phyloP scores from a whole-genome alignment of 2,329 filamentous ascomycete genomes.

The Xylariaceae sp. region DNA sequence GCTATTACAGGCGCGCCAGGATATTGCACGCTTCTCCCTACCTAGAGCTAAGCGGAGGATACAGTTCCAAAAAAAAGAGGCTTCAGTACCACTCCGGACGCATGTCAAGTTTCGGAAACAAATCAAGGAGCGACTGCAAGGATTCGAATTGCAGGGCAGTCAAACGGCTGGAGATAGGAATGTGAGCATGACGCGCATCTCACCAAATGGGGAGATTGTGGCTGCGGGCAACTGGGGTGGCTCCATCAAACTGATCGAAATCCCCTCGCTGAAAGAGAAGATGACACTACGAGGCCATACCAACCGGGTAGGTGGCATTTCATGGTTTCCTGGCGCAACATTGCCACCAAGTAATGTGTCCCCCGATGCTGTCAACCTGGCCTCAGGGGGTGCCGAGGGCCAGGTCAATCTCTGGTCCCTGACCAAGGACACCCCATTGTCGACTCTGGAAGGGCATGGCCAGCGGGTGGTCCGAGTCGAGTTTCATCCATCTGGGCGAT shows the following conservation, averaged over 20 bases:
- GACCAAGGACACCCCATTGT: slow-evolving; percentile 77
- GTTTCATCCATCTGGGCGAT: slow-evolving; percentile 88
- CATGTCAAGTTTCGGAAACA: slow-evolving; percentile 91
- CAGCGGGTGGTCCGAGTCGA: slow-evolving; percentile 88
- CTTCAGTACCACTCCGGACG: slow-evolving; percentile 78
- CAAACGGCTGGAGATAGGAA: slow-evolving; percentile 90
- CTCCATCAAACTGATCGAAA: slow-evolving; percentile 78
- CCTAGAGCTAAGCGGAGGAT: slow-evolving; percentile 76
- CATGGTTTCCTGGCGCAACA: slow-evolving; percentile 85
- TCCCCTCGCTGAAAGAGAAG: slow-evolving; percentile 78
- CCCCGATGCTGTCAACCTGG: slow-evolving; percentile 73
- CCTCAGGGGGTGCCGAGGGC: slow-evolving; percentile 85
- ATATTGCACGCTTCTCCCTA: slow-evolving; percentile 80
- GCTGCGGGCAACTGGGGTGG: slow-evolving; percentile 94
- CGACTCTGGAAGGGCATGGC: slow-evolving; percentile 78
- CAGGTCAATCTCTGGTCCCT: slow-evolving; percentile 89
- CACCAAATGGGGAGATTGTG: slow-evolving; percentile 77
- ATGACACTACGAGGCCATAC: slow-evolving; percentile 77
- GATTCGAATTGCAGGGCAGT: slow-evolving; percentile 87
- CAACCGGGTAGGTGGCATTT: slow-evolving; percentile 83
- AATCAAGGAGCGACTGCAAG: slow-evolving; percentile 77
- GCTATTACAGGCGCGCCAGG: slow-evolving; percentile 71
- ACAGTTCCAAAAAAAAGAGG: slow-evolving; percentile 74
- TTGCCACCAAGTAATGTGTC: slow-evolving; percentile 69
- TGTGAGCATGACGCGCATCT: slow-evolving; percentile 87